phyloP scores from a whole-genome alignment of 257 asterid species.

The Solanum pimpinellifolium region DNA sequence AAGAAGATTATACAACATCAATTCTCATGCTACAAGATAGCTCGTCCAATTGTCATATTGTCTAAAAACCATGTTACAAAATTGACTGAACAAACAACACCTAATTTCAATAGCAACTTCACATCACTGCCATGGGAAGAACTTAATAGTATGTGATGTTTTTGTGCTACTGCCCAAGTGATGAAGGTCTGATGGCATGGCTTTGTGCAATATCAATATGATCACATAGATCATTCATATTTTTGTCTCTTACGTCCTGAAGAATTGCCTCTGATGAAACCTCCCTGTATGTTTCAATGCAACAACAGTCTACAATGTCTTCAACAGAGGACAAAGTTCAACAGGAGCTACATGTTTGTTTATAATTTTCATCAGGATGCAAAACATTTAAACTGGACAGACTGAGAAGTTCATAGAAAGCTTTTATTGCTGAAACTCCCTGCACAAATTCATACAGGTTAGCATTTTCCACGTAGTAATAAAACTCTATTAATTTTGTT shows the following conservation, averaged over 20 bases:
- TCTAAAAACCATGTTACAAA: neutral
- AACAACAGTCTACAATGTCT: conserved; percentile 30
- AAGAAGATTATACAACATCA: neutral
- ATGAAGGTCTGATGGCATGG: conserved; percentile 80
- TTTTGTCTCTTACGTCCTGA: conserved; percentile 68
- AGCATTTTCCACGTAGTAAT: neutral
- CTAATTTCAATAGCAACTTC: neutral
- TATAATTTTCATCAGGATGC: conserved; percentile 42
- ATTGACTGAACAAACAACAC: neutral
- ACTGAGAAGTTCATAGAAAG: conserved; percentile 69
- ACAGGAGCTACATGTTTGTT: conserved; percentile 69
- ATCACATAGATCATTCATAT: conserved; percentile 76
- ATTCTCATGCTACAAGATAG: neutral
- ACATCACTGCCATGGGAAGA: neutral
- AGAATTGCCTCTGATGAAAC: conserved; percentile 48
- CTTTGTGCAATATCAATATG: conserved; percentile 77
- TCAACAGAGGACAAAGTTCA: conserved; percentile 75
- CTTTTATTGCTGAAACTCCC: conserved; percentile 92
- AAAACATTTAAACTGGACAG: conserved; percentile 55
- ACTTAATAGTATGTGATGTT: neutral
- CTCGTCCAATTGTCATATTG: neutral
- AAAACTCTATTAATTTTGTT: no score
- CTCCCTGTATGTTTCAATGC: conserved; percentile 33
- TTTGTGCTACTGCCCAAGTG: conserved; percentile 34
- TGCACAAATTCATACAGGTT: conserved; percentile 2